phyloP scores from a whole-genome alignment of 2,329 filamentous ascomycete genomes.

The Lasiodiplodia gonubiensis region DNA sequence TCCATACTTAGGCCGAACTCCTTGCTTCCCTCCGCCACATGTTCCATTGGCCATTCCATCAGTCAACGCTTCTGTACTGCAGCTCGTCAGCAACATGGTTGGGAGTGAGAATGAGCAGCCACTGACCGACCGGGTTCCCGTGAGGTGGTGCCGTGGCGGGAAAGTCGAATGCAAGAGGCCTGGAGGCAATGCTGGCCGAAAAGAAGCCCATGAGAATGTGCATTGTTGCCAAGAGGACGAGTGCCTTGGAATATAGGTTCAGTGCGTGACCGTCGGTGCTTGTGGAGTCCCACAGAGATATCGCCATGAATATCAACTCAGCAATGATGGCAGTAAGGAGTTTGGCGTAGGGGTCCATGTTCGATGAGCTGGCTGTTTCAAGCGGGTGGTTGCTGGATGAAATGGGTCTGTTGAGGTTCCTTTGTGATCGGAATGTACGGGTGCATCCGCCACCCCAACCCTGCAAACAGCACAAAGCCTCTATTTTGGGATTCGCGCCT shows the following conservation, averaged over 20 bases:
- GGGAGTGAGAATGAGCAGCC: not conserved
- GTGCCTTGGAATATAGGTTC: not conserved
- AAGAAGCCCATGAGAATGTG: not conserved
- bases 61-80: not conserved
- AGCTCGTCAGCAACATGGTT: not conserved
- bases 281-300: not conserved
- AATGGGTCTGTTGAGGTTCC: too few species aligned
- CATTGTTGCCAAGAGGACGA: not conserved
- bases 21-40: not conserved
- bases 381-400: not conserved
- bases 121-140: not conserved
- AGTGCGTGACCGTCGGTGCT: not conserved
- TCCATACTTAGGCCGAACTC: not conserved
- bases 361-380: not conserved
- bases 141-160: not conserved
- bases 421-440: slow-evolving; percentile 10
- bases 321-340: not conserved
- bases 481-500: too few species aligned
- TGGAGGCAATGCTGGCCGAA: too few species aligned
- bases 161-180: not conserved
- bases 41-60: not conserved
- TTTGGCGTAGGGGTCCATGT: not conserved
- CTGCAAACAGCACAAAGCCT: slow-evolving; percentile 6
- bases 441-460: not conserved
- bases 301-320: not conserved